These are phyloP conservation scores for Sambucus nigra DNA, from an alignment of 129 eudicot species.

Conservation along the genomic window DNA sequence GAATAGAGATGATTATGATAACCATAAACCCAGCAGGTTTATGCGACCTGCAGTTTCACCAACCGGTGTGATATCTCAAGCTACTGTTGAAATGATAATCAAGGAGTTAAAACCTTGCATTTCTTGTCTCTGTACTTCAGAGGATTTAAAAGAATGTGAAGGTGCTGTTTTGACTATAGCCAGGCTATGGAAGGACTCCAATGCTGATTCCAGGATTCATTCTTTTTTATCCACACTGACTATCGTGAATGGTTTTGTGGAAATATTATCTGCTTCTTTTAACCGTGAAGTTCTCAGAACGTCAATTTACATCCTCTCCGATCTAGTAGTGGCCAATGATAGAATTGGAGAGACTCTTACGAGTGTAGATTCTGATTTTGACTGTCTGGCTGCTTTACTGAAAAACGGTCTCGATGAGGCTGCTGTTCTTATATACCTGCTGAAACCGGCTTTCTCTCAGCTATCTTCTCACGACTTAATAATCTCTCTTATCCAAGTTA, in stretches of 20 bases:
- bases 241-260: slow-evolving; percentile 57
- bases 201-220: slow-evolving; percentile 43
- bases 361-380: slow-evolving; percentile 52
- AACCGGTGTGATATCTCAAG: slow-evolving; percentile 72
- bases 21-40: slow-evolving; percentile 39
- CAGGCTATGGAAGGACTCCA: slow-evolving; percentile 56
- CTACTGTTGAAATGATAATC: slow-evolving; percentile 53
- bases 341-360: slow-evolving; percentile 42
- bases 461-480: slow-evolving; percentile 36
- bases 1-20: slow-evolving; percentile 8
- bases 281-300: slow-evolving; percentile 51
- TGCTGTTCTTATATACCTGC: slow-evolving; percentile 47
- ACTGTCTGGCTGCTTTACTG: slow-evolving; percentile 51
- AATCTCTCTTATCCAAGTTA: slow-evolving; percentile 32
- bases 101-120: slow-evolving; percentile 53
- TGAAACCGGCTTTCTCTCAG: slow-evolving; percentile 63
- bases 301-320: slow-evolving; percentile 51
- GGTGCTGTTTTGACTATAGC: slow-evolving; percentile 42
- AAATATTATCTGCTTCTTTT: slow-evolving; percentile 64
- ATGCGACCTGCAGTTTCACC: slow-evolving; percentile 41
- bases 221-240: slow-evolving; percentile 46
- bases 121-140: slow-evolving; percentile 50
- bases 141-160: slow-evolving; percentile 71
- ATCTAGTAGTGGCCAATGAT: slow-evolving; percentile 51
- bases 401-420: slow-evolving; percentile 67